Percentiles rank a stretch among this genome's conserved stretches.
These are phyloP conservation scores for Ascomycota sp. DNA, from an alignment of 2,329 filamentous ascomycete species.

Conservation along the genomic window DNA sequence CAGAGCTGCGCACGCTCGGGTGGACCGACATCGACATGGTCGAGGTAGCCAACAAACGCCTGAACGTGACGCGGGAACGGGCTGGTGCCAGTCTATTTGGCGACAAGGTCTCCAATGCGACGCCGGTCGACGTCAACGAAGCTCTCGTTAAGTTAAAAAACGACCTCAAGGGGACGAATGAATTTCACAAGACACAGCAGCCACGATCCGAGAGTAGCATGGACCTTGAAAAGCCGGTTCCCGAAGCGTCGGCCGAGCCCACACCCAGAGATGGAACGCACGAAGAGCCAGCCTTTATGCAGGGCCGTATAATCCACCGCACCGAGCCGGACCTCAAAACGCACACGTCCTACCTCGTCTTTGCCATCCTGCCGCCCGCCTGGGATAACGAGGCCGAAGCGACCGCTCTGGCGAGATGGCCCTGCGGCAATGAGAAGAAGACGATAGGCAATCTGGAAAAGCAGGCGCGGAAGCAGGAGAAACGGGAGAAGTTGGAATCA, in stretches of 20 bases:
- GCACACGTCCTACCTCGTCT: slow-evolving; percentile 92
- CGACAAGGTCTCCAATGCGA: slow-evolving; percentile 51
- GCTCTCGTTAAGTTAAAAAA: slow-evolving; percentile 52
- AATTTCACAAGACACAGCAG: slow-evolving; percentile 32
- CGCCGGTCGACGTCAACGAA: slow-evolving; percentile 57
- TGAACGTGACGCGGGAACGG: slow-evolving; percentile 68
- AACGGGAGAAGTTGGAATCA: slow-evolving; percentile 27
- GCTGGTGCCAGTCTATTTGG: slow-evolving; percentile 44
- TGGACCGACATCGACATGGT: slow-evolving; percentile 93
- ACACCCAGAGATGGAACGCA: too few species aligned
- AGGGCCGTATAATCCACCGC: slow-evolving; percentile 60
- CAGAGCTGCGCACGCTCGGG: slow-evolving; percentile 55
- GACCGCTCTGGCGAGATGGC: slow-evolving; percentile 42
- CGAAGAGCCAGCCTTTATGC: slow-evolving; percentile 40
- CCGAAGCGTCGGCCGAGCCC: neutral
- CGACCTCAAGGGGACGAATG: slow-evolving; percentile 48
- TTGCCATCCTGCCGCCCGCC: slow-evolving; percentile 69
- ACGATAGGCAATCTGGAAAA: slow-evolving; percentile 34
- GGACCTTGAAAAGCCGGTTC: slow-evolving; percentile 14
- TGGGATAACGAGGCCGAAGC: slow-evolving; percentile 74
- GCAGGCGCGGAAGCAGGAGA: slow-evolving; percentile 33
- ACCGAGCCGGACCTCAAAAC: slow-evolving; percentile 81
- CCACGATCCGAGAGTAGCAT: slow-evolving; percentile 17
- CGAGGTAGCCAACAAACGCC: slow-evolving; percentile 58
- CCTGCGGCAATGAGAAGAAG: slow-evolving; percentile 30